Evolutionary conservation across 305 asterid genomes (phyloP).

Genomic region (Solanum hybrid): DNA sequence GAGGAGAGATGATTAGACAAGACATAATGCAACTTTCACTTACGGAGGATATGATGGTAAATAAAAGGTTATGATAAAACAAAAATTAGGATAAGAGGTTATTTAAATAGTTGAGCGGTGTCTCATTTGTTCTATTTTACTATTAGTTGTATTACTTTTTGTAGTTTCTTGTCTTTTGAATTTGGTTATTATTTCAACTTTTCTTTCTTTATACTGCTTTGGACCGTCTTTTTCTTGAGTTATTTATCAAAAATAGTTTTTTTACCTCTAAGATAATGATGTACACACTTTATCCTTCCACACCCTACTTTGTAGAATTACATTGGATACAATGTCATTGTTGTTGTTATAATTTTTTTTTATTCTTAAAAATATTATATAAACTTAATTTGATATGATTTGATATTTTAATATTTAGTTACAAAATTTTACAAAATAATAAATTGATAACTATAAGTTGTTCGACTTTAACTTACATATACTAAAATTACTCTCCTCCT

Average conservation of each 20-base stretch:
- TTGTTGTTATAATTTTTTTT: neutral
- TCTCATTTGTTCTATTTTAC: neutral
- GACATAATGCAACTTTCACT: too few species aligned
- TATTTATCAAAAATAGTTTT: neutral
- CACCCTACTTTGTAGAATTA: too few species aligned
- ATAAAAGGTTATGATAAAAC: too few species aligned
- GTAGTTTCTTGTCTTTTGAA: too few species aligned
- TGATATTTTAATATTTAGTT: neutral
- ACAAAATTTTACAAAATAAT: neutral
- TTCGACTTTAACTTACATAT: neutral
- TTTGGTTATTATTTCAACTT: neutral
- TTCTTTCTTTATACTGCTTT: neutral
- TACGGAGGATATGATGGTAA: neutral
- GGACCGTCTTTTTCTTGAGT: neutral
- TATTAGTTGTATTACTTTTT: neutral
- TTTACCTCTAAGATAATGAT: neutral
- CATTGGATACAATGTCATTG: neutral
- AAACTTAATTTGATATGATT: neutral
- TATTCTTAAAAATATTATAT: neutral
- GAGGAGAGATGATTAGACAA: too few species aligned
- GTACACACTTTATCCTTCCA: too few species aligned
- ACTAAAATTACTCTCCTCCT: neutral
- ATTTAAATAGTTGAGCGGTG: neutral
- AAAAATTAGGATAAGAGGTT: neutral
- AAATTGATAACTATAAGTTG: neutral